These are phyloP conservation scores for Microsporum audouinii DNA, from an alignment of 2,329 filamentous ascomycete species.

Conservation along the genomic window DNA sequence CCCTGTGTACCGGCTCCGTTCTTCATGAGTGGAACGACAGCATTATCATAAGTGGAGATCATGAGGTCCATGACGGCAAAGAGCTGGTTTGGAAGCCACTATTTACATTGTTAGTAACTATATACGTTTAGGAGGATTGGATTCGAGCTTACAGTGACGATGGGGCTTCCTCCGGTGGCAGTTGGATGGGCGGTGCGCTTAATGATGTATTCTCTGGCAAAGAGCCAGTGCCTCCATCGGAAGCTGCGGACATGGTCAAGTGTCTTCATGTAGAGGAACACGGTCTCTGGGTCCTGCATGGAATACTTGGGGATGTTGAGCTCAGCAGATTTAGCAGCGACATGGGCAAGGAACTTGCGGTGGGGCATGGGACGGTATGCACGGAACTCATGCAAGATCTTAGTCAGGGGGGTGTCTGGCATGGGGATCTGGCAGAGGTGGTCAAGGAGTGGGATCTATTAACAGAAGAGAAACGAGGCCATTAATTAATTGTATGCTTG, in stretches of 20 bases:
- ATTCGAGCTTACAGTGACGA: slow-evolving; percentile 32
- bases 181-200: slow-evolving; percentile 36
- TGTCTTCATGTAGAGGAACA: slow-evolving; percentile 34
- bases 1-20: slow-evolving; percentile 13
- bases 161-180: slow-evolving; percentile 39
- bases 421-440: slow-evolving; percentile 76
- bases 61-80: slow-evolving; percentile 38
- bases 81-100: slow-evolving; percentile 40
- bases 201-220: slow-evolving; percentile 40
- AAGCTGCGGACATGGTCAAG: slow-evolving; percentile 40
- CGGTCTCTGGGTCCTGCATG: slow-evolving; percentile 29
- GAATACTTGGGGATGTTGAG: slow-evolving; percentile 31
- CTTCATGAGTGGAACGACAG: slow-evolving; percentile 26
- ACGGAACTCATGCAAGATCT: slow-evolving; percentile 79
- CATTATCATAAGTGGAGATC: slow-evolving; percentile 32
- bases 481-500: neutral
- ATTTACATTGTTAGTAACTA: slow-evolving; percentile 18
- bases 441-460: slow-evolving; percentile 70
- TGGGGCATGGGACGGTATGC: slow-evolving; percentile 83
- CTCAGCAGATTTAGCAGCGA: slow-evolving; percentile 45
- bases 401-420: slow-evolving; percentile 78
- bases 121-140: neutral
- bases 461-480: neutral
- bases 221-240: slow-evolving; percentile 41
- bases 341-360: slow-evolving; percentile 67